These are phyloP conservation scores for Raffaelea ambrosiae DNA, from an alignment of 2,329 filamentous ascomycete genomes.

Conservation along the genomic window DNA sequence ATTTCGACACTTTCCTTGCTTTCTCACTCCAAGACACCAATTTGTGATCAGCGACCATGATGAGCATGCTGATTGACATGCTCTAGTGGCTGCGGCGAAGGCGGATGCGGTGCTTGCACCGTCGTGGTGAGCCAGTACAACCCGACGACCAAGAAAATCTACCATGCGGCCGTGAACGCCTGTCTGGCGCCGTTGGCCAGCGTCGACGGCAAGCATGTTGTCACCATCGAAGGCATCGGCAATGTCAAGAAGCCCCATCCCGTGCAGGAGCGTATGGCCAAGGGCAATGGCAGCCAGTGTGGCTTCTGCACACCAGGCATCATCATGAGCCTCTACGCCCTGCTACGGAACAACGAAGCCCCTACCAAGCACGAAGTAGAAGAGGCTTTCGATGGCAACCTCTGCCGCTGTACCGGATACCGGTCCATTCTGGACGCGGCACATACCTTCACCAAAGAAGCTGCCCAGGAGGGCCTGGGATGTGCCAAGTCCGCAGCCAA, in stretches of 20 bases:
- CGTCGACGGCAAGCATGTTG: constrained; percentile 94
- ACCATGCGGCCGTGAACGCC: constrained; percentile 94
- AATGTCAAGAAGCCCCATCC: constrained; percentile 81
- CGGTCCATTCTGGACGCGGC: constrained; percentile 89
- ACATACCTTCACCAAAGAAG: constrained; percentile 65
- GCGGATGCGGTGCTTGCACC: constrained; percentile 92
- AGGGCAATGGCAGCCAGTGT: constrained; percentile 80
- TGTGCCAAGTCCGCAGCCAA: constrained; percentile 43
- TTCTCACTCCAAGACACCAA: too few species aligned
- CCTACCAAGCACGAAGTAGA: constrained; percentile 80
- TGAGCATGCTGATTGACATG: not conserved
- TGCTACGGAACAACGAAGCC: constrained; percentile 73
- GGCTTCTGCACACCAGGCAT: constrained; percentile 96
- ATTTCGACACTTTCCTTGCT: too few species aligned
- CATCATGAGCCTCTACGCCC: constrained; percentile 93
- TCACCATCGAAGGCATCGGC: constrained; percentile 94
- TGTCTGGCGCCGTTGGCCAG: constrained; percentile 89
- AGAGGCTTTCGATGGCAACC: constrained; percentile 93
- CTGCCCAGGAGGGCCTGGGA: constrained; percentile 25
- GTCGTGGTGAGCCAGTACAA: constrained; percentile 93
- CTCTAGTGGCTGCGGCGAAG: constrained; percentile 76
- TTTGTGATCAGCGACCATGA: not conserved
- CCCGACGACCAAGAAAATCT: constrained; percentile 83
- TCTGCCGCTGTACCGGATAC: constrained; percentile 94
- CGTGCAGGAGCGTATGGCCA: constrained; percentile 82